Conservation (phyloP, 345 rosid species). For the Dipteronia sinensis region DNA sequence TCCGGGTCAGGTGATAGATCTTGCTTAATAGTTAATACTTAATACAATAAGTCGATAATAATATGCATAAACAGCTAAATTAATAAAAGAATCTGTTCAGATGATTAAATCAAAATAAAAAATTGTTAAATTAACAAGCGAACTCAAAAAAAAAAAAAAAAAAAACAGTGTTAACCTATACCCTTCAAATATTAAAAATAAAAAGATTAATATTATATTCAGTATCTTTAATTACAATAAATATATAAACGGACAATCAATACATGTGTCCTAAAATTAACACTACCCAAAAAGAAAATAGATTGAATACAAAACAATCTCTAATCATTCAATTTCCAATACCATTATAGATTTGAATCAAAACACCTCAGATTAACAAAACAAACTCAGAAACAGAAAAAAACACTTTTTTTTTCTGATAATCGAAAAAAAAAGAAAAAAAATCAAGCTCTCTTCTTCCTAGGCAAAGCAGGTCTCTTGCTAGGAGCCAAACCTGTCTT, state of each 20-base stretch:
- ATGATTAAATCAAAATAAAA: background rate
- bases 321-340: background rate
- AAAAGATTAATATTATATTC: too few species aligned
- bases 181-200: too few species aligned
- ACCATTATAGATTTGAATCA: background rate
- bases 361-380: background rate
- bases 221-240: too few species aligned
- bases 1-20: too few species aligned
- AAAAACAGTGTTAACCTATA: too few species aligned
- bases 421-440: background rate
- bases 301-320: background rate
- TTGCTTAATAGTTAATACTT: too few species aligned
- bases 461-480: conserved; percentile 44
- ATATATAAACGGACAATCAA: too few species aligned
- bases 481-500: conserved; percentile 27
- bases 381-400: background rate
- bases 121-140: background rate
- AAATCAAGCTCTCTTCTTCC: conserved; percentile 63
- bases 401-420: background rate
- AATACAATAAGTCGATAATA: too few species aligned
- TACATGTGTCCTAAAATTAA: too few species aligned
- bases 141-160: background rate
- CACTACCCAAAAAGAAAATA: too few species aligned
- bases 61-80: too few species aligned
- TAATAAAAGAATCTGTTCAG: background rate